Evolutionary conservation across 1,139 yeast genomes (phyloP), one percentile per base, ranked within the genome.

Genomic region (Pneumocystis wakefieldiae): DNA sequence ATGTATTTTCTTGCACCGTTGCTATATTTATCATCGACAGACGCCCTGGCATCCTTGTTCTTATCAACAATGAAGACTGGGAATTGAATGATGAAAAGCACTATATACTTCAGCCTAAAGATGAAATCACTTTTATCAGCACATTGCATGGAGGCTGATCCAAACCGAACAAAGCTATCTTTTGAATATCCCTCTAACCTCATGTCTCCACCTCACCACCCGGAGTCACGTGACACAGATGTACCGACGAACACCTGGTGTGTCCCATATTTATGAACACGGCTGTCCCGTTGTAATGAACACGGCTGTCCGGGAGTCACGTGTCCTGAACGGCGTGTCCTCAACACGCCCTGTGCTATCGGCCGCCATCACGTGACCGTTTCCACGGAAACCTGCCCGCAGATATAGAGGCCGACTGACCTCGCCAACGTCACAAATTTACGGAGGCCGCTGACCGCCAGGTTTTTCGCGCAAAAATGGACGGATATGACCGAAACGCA

Each of bases 51-150:
- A 89, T 92, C 59, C 77, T 92, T 67, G 96, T 92, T 8, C 79
- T 92, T 64, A 86, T 92, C 67, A 92, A 92, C 71, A 98, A 92
- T 71, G 85, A 96, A 0, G 98, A 92, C 75, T 92, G 98, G 98
- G 98, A 92, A 71, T 76, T 92, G 38, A 95, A 90, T 72, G 97
- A 91, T 14, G 90, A 85, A 74, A 92, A 87, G 70, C 86, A 82
- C 10, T 90, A 90, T 70, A 82, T 80, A 19, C 74, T 92, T 28
- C 87, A 87, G 71, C 76, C 81, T 60, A 86, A 88, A 17, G 98
- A 92, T 74, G 80, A 83, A 37, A 80, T 92, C 59, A 83, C 95
- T 3, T 91, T 92, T 71, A 92, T 97, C 4, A 87, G 96, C 62
- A 92, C 98, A 2, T 78, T 92, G 66, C 98, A 92, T 70, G 98